phyloP scores from a whole-genome alignment of 345 rosid genomes.

The Eucalyptus tenuipes region DNA sequence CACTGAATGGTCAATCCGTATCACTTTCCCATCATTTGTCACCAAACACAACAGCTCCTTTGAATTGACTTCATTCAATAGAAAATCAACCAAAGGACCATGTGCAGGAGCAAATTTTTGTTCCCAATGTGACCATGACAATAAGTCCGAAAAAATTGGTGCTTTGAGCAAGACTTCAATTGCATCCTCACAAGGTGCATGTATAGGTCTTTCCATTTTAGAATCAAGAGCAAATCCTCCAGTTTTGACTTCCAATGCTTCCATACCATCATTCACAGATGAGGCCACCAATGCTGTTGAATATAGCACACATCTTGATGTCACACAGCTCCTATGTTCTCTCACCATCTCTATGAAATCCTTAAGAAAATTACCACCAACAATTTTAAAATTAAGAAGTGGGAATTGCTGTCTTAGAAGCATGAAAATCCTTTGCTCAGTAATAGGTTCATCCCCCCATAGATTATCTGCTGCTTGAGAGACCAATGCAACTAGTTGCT shows the following conservation, averaged over 20 bases:
- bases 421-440: constrained; percentile 39
- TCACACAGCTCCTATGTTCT: constrained; percentile 21
- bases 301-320: constrained; percentile 55
- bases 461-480: constrained; percentile 68
- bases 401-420: constrained; percentile 73
- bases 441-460: constrained; percentile 33
- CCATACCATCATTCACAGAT: constrained; percentile 4
- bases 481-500: constrained; percentile 42
- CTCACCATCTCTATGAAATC: constrained; percentile 30
- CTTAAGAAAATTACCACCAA: constrained; percentile 38
- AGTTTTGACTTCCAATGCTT: constrained; percentile 8
- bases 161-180: constrained; percentile 52
- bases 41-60: constrained; percentile 70
- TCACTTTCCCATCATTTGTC: constrained; percentile 70
- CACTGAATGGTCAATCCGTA: constrained; percentile 65
- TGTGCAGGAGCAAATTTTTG: constrained; percentile 54
- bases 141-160: constrained; percentile 71
- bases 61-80: constrained; percentile 51
- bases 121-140: constrained; percentile 90
- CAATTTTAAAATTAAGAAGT: constrained; percentile 35
- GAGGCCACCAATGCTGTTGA: constrained; percentile 56
- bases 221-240: constrained; percentile 1
- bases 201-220: constrained; percentile 5
- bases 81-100: constrained; percentile 65
- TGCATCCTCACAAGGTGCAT: constrained; percentile 53